Evolutionary conservation across 2,329 filamentous ascomycete genomes (phyloP), one percentile per base, ranked within the genome.

Genomic region (Anisogramma anomala): DNA sequence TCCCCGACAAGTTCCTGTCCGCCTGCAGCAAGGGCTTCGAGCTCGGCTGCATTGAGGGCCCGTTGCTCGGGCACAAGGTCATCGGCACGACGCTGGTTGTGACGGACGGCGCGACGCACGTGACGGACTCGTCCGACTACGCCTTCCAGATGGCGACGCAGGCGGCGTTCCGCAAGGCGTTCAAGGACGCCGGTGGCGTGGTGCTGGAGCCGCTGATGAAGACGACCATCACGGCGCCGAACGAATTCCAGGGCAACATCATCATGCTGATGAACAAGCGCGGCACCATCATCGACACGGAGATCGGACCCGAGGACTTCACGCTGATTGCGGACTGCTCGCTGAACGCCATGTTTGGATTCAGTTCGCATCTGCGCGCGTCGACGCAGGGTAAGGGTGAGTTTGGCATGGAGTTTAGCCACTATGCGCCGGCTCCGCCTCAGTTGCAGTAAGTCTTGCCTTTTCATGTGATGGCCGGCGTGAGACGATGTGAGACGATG

Each of bases 381-480:
- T 84, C 88, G 17, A 96, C 88, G 2, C 91, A 98, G 67, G 91
- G 91, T 48, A 98, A 98, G 73, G 91, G 91, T 55, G 91, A 98
- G 68, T 98, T 95, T 59, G 83, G 76, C 55, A 96, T 98, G 91
- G 91, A 98, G 66, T 98, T 98, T 57, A 91, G 84, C 62, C 91
- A 96, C 67, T 98, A 98, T 56, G 79, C 84, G 39, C 72, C 86
- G 38, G 86, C 91, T 45, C 83, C 88, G 36, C 77, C 78, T 54
- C 88, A 96, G 58, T 61, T 96, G 61, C 91, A 98, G 82, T 84
- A 80, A 59, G 79, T 6, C 20, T n/a, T 14, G 22, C 7, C 15
- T 19, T 31, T 44, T 23, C 26, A 36, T 48, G n/a, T n/a, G 25
- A 54, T 42, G 8, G 35, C 14, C 40, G n/a, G n/a, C n/a, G n/a